Base-by-base conservation (phyloP, 129 eudicot species). In the Chrysanthemum seticuspe region DNA sequence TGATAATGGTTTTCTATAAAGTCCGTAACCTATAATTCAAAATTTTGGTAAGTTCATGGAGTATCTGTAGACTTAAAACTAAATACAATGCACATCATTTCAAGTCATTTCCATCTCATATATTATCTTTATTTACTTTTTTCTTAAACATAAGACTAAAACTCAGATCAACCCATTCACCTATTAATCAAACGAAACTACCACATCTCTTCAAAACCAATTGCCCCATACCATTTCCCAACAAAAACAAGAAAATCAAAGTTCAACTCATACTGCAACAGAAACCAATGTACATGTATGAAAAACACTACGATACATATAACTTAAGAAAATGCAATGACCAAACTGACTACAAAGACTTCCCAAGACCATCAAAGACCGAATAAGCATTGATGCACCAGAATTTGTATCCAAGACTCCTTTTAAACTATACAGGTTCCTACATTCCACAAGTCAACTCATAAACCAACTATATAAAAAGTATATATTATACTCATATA, bases 341-440 rank as follows among this genome's bases (percentile, higher is more conserved):
- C 40, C 16, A 77, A 70, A 61, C 63, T 48, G 45, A 65, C 56
- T 65, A 73, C 58, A 72, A 72, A 44, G 76, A 59, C 57, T 58
- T 59, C 72, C 71, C 62, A 63, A 14, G 57, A 58, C 13, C 76
- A 58, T 60, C 76, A 48, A 58, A 73, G 13, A 62, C 77, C 51
- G 14, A 55, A 66, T 44, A 19, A 49, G n/a, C 70, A 40, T 14
- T 62, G 71, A 73, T 51, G 57, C 55, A 59, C 29, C 56, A 1
- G 63, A 50, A 70, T 51, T 36, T 70, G 65, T 60, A 77, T 14
- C 62, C 63, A 5, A 45, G 47, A 61, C 65, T 70, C 76, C 77
- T 54, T 54, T 64, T 44, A 7, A 62, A 52, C 77, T 78, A 65
- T 71, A 72, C 82, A 72, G 10, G 53, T 72, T 71, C 73, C 82